phyloP scores from a whole-genome alignment of 495 filamentous ascomycete species.

The Staphylotrichum longicolle region DNA sequence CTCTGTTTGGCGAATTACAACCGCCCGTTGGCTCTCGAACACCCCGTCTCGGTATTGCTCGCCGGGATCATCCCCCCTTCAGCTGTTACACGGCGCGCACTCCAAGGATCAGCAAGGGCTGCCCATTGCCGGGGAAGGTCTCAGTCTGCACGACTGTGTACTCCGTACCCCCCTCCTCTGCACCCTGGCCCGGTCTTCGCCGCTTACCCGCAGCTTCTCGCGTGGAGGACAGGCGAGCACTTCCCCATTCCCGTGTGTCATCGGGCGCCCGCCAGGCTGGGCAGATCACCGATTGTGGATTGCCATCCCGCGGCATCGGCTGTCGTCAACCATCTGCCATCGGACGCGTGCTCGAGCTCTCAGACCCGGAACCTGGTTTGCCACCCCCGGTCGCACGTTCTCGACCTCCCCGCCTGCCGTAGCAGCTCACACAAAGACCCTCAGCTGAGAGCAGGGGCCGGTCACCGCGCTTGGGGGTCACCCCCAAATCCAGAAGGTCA shows the following conservation, averaged over 20 bases:
- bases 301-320: constrained; percentile 11
- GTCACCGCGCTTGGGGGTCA: not conserved
- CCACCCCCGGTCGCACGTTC: constrained; percentile 12
- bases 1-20: not conserved
- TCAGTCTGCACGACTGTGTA: not conserved
- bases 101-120: constrained; percentile 5
- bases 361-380: constrained; percentile 6
- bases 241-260: constrained; percentile 30
- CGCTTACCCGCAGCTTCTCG: constrained; percentile 14
- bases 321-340: constrained; percentile 1
- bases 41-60: constrained; percentile 3
- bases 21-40: not conserved
- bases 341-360: constrained; percentile 19
- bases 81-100: not conserved
- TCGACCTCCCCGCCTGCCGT: constrained; percentile 1
- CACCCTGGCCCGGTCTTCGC: constrained; percentile 23
- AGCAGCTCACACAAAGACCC: not conserved
- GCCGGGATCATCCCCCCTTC: not conserved
- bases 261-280: constrained; percentile 22
- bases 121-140: not conserved
- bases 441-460: constrained; percentile 9
- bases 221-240: constrained; percentile 9
- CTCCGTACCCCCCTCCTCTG: not conserved
- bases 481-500: constrained; percentile 2
- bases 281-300: constrained; percentile 11